phyloP scores from a whole-genome alignment of 148 eudicot species.

The Agrostemma githago region DNA sequence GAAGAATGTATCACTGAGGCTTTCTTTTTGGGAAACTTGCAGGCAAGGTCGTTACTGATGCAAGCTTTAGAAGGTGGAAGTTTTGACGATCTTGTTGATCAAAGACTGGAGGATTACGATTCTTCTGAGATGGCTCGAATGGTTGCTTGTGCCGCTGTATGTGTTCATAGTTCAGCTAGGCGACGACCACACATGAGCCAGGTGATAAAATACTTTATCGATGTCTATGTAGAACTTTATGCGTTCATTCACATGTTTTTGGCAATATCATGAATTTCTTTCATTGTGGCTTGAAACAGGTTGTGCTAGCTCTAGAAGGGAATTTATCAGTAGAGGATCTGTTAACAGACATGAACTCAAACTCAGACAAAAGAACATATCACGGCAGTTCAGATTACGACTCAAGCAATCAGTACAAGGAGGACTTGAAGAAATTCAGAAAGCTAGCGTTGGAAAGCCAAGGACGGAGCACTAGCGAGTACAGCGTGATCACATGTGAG shows the following conservation, averaged over 20 bases:
- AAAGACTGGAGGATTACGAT: constrained; percentile 55
- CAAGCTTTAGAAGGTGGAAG: constrained; percentile 55
- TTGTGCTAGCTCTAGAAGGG: constrained; percentile 76
- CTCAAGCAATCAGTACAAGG: constrained; percentile 49
- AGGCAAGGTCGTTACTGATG: constrained; percentile 69
- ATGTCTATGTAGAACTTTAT: not conserved
- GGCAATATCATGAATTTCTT: not conserved
- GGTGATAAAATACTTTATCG: constrained; percentile 34
- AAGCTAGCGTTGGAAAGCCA: constrained; percentile 59
- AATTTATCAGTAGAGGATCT: constrained; percentile 56
- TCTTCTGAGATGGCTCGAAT: constrained; percentile 51
- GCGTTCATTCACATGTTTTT: not conserved
- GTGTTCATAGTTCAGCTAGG: constrained; percentile 66
- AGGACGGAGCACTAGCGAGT: constrained; percentile 45
- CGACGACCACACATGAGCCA: constrained; percentile 68
- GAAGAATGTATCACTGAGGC: not conserved
- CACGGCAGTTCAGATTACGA: constrained; percentile 70
- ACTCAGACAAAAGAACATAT: constrained; percentile 38
- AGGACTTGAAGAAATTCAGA: constrained; percentile 54
- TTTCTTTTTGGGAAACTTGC: constrained; percentile 8
- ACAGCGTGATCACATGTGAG: constrained; percentile 55
- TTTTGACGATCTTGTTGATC: constrained; percentile 52
- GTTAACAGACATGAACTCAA: constrained; percentile 31
- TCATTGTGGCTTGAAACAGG: constrained; percentile 32
- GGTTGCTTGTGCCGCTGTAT: constrained; percentile 82